phyloP scores from a whole-genome alignment of 2,329 filamentous ascomycete species.

The Scedosporium aurantiacum region DNA sequence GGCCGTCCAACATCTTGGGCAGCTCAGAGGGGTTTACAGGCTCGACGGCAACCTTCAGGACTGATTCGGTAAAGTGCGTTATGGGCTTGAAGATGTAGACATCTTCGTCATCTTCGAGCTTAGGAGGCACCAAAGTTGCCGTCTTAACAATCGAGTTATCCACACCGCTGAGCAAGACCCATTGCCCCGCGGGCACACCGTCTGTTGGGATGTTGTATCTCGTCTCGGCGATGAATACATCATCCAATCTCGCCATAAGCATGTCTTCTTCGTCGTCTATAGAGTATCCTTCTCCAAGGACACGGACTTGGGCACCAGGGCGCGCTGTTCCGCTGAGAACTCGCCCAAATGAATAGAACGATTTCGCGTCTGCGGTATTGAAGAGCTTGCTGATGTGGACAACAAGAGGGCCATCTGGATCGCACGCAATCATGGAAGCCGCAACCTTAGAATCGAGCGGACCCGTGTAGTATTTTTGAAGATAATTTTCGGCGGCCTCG shows the following conservation, averaged over 20 bases:
- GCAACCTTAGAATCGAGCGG: constrained; percentile 74
- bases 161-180: constrained; percentile 82
- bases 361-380: constrained; percentile 79
- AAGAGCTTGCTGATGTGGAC: constrained; percentile 89
- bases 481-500: constrained; percentile 62
- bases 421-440: constrained; percentile 66
- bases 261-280: constrained; percentile 98
- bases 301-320: constrained; percentile 72
- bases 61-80: constrained; percentile 90
- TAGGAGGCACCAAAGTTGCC: constrained; percentile 74
- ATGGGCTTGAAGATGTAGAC: constrained; percentile 92
- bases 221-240: constrained; percentile 85
- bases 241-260: constrained; percentile 70
- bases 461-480: constrained; percentile 87
- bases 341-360: constrained; percentile 80
- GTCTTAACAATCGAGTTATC: constrained; percentile 99
- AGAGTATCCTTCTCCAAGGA: constrained; percentile 90
- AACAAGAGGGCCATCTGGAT: constrained; percentile 85
- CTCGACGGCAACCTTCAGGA: constrained; percentile 95
- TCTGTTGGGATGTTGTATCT: constrained; percentile 87
- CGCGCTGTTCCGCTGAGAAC: constrained; percentile 86
- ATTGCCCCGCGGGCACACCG: constrained; percentile 86
- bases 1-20: constrained; percentile 95
- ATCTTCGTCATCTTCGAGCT: constrained; percentile 76
- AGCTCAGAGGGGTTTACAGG: constrained; percentile 96